phyloP scores from a whole-genome alignment of 768 basidiomycete genomes.

The Suillus plorans region DNA sequence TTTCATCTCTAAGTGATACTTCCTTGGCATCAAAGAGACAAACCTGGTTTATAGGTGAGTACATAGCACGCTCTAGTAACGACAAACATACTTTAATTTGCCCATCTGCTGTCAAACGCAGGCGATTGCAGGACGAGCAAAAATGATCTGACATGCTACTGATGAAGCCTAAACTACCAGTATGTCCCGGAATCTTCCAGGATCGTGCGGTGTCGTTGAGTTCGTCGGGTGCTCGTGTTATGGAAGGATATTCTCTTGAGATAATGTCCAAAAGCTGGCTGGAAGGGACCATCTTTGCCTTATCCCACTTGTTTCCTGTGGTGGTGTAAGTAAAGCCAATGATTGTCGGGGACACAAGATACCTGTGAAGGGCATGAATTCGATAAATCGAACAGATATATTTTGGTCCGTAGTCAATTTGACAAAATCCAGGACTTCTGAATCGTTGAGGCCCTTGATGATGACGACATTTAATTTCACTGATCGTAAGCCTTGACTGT shows the following conservation, averaged over 20 bases:
- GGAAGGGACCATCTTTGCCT: conserved; percentile 79
- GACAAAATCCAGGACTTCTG: conserved; percentile 78
- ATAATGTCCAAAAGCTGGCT: conserved; percentile 58
- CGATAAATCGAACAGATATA: conserved; percentile 82
- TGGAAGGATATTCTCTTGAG: conserved; percentile 42
- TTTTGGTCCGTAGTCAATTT: conserved; percentile 64
- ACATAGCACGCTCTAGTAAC: neutral
- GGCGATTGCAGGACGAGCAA: conserved; percentile 79
- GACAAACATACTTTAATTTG: conserved; percentile 68
- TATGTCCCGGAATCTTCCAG: conserved; percentile 70
- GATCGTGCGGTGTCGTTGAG: conserved; percentile 80
- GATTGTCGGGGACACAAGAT: conserved; percentile 13
- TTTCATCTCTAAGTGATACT: conserved; percentile 74
- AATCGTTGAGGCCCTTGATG: conserved; percentile 77
- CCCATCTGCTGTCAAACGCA: conserved; percentile 87
- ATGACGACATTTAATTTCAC: conserved; percentile 87
- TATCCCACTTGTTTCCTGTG: conserved; percentile 84
- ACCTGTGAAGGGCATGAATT: conserved; percentile 95
- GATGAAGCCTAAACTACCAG: conserved; percentile 81
- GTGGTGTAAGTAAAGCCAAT: conserved; percentile 8
- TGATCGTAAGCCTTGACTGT: conserved; percentile 46
- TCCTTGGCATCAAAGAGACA: conserved; percentile 87
- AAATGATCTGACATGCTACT: conserved; percentile 95
- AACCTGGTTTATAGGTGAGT: conserved; percentile 47
- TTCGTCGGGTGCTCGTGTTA: conserved; percentile 63